Conservation (phyloP, 106 monocot species). For the Posidonia australis region DNA sequence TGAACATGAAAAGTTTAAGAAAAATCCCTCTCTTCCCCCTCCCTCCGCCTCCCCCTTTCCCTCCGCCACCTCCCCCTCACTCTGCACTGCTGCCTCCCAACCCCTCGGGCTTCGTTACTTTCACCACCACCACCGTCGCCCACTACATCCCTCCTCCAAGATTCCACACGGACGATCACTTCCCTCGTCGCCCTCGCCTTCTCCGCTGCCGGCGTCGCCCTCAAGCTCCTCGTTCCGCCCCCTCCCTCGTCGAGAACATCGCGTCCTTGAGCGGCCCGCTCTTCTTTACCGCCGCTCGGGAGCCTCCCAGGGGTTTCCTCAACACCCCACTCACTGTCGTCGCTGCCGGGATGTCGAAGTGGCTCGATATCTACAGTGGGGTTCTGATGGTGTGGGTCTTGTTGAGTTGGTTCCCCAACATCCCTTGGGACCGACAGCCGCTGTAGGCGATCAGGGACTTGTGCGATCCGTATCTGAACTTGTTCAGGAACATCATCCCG, state of each 20-base stretch:
- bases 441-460: constrained; percentile 17
- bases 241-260: background rate
- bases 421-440: constrained; percentile 26
- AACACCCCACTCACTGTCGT: constrained; percentile 17
- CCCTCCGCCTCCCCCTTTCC: background rate
- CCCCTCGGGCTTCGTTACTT: too few species aligned
- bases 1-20: too few species aligned
- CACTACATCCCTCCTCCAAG: too few species aligned
- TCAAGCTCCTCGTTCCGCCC: background rate
- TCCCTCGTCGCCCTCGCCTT: background rate
- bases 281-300: constrained; percentile 14
- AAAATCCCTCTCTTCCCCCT: background rate
- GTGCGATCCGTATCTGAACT: constrained; percentile 18
- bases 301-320: background rate
- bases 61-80: background rate
- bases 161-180: background rate
- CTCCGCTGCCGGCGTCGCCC: background rate
- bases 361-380: constrained; percentile 19
- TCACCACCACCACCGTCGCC: too few species aligned
- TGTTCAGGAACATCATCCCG: constrained; percentile 19
- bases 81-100: background rate
- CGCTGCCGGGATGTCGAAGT: constrained; percentile 11
- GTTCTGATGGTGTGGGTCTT: constrained; percentile 15
- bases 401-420: constrained; percentile 28
- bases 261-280: constrained; percentile 11